Evolutionary conservation across 495 filamentous ascomycete genomes (phyloP).

Genomic region (Annulohypoxylon bovei): DNA sequence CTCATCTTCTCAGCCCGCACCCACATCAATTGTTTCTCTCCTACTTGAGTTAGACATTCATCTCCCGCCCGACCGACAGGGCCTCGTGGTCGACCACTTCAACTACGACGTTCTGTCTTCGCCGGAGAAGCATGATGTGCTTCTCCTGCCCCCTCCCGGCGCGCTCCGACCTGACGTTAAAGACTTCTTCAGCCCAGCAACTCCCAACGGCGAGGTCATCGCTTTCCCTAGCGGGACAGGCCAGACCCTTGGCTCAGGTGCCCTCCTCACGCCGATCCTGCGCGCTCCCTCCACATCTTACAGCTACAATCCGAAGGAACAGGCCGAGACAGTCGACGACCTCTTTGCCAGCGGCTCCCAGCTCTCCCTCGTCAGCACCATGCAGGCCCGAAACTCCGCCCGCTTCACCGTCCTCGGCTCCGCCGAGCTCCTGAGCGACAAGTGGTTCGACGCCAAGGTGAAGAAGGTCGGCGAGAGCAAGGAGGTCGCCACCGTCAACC

Average conservation of each 20-base stretch:
- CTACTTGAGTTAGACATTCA: slow-evolving; percentile 92
- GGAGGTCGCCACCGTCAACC: slow-evolving; percentile 74
- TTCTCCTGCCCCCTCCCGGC: slow-evolving; percentile 74
- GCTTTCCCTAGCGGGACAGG: slow-evolving; percentile 84
- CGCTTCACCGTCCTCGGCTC: slow-evolving; percentile 88
- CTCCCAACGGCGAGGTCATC: slow-evolving; percentile 61
- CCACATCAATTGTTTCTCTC: slow-evolving; percentile 82
- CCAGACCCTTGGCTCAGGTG: slow-evolving; percentile 79
- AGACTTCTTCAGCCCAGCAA: slow-evolving; percentile 78
- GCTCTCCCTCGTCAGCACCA: slow-evolving; percentile 78
- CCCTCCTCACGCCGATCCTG: slow-evolving; percentile 82
- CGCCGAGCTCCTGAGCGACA: slow-evolving; percentile 84
- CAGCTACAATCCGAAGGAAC: slow-evolving; percentile 93
- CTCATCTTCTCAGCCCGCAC: slow-evolving; percentile 74
- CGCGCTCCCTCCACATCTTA: slow-evolving; percentile 85
- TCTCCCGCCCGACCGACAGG: slow-evolving; percentile 82
- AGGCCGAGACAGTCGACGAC: slow-evolving; percentile 72
- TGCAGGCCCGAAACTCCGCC: slow-evolving; percentile 94
- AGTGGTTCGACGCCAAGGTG: slow-evolving; percentile 89
- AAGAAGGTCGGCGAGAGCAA: slow-evolving; percentile 65
- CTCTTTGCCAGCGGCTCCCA: slow-evolving; percentile 85
- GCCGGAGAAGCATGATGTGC: slow-evolving; percentile 85
- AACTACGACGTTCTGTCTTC: slow-evolving; percentile 83
- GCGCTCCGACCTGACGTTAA: slow-evolving; percentile 73
- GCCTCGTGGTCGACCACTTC: slow-evolving; percentile 93